phyloP scores from a whole-genome alignment of 768 basidiomycete species.

The Termitomyces sp. region DNA sequence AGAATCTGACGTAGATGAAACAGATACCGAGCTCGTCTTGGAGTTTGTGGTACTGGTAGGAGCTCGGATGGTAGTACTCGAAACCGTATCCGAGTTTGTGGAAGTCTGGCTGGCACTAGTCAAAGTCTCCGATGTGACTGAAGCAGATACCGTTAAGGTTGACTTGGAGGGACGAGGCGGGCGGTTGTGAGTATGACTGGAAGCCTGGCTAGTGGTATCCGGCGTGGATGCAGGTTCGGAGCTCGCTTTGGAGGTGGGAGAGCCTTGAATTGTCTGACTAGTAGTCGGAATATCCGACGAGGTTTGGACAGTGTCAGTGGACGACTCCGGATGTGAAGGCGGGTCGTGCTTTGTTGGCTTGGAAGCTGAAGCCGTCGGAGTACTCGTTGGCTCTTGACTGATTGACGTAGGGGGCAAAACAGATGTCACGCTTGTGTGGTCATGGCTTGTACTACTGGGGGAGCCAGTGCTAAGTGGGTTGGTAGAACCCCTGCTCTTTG shows the following conservation, averaged over 20 bases:
- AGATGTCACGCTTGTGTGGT: neutral
- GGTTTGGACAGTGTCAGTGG: neutral
- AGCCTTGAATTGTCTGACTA: too few species aligned
- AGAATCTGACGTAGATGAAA: neutral
- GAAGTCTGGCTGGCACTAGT: too few species aligned
- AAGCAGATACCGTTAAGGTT: too few species aligned
- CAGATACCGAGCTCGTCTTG: neutral
- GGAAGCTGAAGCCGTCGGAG: neutral
- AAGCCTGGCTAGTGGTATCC: neutral
- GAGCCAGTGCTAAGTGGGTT: neutral
- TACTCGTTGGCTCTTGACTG: neutral
- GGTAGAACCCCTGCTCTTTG: neutral
- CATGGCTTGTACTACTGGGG: too few species aligned
- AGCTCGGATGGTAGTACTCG: neutral
- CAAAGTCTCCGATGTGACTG: too few species aligned
- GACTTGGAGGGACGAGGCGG: too few species aligned
- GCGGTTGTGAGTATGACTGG: neutral
- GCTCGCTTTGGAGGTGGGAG: too few species aligned
- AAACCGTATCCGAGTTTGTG: too few species aligned
- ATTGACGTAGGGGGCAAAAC: neutral
- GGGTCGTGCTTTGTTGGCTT: neutral
- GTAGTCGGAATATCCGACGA: neutral
- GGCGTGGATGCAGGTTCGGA: neutral
- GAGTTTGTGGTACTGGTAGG: neutral
- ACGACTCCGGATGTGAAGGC: neutral